A percentile compares a stretch with the other conserved stretches of the same genome.
Evolutionary conservation across 192 early-diverging fungal species (phyloP).

Genomic region (Backusella westeae): DNA sequence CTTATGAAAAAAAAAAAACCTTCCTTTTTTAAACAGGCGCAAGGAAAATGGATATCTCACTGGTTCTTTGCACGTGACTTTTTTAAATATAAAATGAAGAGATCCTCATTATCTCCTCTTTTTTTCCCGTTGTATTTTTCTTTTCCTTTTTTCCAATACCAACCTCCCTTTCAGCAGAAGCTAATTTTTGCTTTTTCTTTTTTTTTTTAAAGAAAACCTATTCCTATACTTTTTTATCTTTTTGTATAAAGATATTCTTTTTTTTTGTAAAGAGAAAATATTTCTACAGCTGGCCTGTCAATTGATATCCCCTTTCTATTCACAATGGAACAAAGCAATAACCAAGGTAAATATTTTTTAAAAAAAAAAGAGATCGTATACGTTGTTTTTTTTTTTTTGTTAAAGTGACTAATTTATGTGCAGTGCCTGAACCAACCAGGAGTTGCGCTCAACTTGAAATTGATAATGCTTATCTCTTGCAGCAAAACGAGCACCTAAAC

Average conservation of each 20-base stretch:
- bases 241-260: neutral
- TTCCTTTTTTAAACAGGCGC: neutral
- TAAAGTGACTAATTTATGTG: conserved; percentile 3
- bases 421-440: conserved; percentile 2
- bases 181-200: neutral
- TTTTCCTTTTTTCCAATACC: conserved; percentile 2
- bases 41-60: neutral
- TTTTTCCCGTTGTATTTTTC: conserved; percentile 5
- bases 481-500: conserved; percentile 29
- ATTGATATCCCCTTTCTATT: conserved; percentile 1
- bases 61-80: neutral
- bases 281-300: conserved; percentile 9
- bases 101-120: neutral
- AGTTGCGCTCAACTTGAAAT: conserved; percentile 24
- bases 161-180: neutral
- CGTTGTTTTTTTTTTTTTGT: neutral
- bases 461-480: conserved; percentile 30
- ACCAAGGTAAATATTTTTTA: neutral
- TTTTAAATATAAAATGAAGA: conserved; percentile 2
- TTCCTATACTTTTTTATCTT: neutral
- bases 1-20: neutral
- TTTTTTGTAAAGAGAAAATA: neutral
- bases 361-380: neutral
- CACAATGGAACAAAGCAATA: neutral
- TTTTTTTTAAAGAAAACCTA: neutral